A percentile compares a stretch with the other conserved stretches of the same genome.
These are phyloP conservation scores for Melastoma candidum DNA, from an alignment of 441 rosid species.

Conservation along the genomic window DNA sequence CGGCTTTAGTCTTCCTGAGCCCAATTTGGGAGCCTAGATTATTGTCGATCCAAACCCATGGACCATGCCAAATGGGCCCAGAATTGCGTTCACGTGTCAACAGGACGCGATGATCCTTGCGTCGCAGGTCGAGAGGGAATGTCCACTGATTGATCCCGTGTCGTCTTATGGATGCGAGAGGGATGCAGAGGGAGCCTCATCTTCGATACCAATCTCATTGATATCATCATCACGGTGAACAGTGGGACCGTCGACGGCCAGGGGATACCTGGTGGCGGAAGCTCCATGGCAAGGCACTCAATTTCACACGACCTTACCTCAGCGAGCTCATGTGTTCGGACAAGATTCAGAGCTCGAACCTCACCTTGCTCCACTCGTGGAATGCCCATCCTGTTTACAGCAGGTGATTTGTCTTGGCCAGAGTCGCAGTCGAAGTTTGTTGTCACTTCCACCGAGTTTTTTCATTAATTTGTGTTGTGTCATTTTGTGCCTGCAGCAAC, in stretches of 20 bases:
- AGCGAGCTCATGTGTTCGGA: constrained; percentile 16
- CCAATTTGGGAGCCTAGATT: no score
- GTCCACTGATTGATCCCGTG: constrained; percentile 7
- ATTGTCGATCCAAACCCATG: no score
- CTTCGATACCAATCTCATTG: constrained; percentile 7
- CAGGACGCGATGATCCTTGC: no score
- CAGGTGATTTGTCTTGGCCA: constrained; percentile 9
- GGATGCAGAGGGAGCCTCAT: constrained; percentile 7
- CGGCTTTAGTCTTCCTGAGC: no score
- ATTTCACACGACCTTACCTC: constrained; percentile 17
- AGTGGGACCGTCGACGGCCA: constrained; percentile 18
- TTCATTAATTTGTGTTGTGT: background rate
- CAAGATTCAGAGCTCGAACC: constrained; percentile 13
- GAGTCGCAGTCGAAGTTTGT: no score
- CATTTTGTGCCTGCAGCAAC: constrained; percentile 7
- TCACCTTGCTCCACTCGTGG: constrained; percentile 16
- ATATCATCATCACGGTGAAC: background rate
- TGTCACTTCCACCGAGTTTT: background rate
- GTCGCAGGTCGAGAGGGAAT: constrained; percentile 3
- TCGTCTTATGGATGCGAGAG: constrained; percentile 13
- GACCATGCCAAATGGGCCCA: no score
- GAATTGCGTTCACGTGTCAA: no score
- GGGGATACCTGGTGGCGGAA: constrained; percentile 17
- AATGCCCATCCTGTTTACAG: constrained; percentile 19
- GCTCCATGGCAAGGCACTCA: constrained; percentile 6